Base-by-base conservation (phyloP, 1,139 yeast species). In the Pichia sp. region DNA sequence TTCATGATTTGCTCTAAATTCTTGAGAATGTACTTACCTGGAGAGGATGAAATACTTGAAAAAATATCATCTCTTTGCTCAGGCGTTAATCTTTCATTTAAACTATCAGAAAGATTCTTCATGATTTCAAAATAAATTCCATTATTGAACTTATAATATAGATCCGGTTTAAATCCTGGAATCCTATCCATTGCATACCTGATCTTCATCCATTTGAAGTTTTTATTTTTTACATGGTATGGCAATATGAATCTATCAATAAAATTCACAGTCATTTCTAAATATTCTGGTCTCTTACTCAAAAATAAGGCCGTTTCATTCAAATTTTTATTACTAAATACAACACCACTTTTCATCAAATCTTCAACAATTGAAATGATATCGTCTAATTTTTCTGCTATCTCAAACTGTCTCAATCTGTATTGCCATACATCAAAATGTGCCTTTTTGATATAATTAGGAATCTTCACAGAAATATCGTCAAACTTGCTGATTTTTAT, bases 81-180 rank as follows among this genome's bases (percentile, higher is more conserved):
- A 4, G 31, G 35, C 4, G 45, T 37, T 31, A 51, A 38, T 36
- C 33, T 42, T 31, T 41, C 33, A 35, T 42, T 46, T 33, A 52
- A 38, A 26, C 39, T 46, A n/a, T 35, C 33, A 11, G 51, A 49
- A 31, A 50, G 43, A 43, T 55, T 61, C 34, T 55, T 69, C 54
- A 71, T 63, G 2, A 71, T 61, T 42, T 65, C 70, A 54, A 68
- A 73, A 53, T 70, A 76, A 6, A 64, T 59, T 43, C 70, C 76
- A 4, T 77, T 75, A 34, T 73, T 69, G 23, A 65, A 46, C 39
- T 54, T 52, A 27, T 58, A 46, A 8, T 41, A 43, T 3, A 64
- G 61, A 29, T 50, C 47, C 9, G 48, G 54, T 5, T 29, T 39
- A 10, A 53, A 49, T 2, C 48, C 41, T 2, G 62, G 58, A 16